A percentile compares a stretch with the other conserved stretches of the same genome.
Evolutionary conservation across 345 rosid genomes (phyloP).

Genomic region (Draba incana): DNA sequence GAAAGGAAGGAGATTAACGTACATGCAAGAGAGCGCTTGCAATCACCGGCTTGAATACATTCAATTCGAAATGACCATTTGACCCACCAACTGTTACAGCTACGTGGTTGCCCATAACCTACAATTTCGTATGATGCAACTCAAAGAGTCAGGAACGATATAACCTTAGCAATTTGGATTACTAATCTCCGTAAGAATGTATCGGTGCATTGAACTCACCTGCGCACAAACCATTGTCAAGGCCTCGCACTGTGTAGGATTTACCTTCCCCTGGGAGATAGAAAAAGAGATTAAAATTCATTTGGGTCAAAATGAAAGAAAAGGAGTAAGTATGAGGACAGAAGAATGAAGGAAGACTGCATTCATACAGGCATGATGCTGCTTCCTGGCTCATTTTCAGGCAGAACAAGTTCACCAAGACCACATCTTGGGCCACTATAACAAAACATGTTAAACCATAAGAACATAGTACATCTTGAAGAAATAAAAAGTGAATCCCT

Average conservation of each 20-base stretch:
- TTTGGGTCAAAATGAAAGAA: too few species aligned
- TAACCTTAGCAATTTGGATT: constrained; percentile 15
- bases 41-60: constrained; percentile 97
- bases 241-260: constrained; percentile 99
- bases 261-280: constrained; percentile 86
- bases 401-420: constrained; percentile 96
- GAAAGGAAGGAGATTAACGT: constrained; percentile 28
- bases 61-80: constrained; percentile 93
- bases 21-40: constrained; percentile 90
- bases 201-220: constrained; percentile 49
- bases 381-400: constrained; percentile 99
- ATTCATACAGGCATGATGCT: constrained; percentile 93
- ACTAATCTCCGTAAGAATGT: constrained; percentile 20
- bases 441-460: constrained; percentile 38
- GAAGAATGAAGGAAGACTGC: constrained; percentile 27
- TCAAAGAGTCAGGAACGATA: constrained; percentile 13
- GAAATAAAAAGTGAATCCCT: too few species aligned
- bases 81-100: constrained; percentile 92
- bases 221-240: constrained; percentile 98
- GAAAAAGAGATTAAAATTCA: constrained; percentile 30
- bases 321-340: background rate
- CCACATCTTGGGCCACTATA: constrained; percentile 96
- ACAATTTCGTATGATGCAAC: constrained; percentile 30
- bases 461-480: constrained; percentile 1
- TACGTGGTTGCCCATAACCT: constrained; percentile 97